Conservation (phyloP, 305 asterid genomes). For the Fraxinus dipetala region DNA sequence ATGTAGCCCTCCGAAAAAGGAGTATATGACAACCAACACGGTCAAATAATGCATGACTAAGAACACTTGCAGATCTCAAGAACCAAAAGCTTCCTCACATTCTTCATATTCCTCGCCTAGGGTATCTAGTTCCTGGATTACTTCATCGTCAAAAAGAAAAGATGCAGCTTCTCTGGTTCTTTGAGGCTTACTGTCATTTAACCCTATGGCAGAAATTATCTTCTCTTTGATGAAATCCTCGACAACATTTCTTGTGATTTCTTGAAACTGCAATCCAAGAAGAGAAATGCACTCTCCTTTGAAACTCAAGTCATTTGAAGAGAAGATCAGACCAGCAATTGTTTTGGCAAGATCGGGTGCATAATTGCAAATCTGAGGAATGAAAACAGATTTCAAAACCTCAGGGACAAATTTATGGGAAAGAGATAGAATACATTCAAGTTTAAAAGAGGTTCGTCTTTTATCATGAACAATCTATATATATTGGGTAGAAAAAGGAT, state of each 20-base stretch:
- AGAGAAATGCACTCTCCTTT: slow-evolving; percentile 68
- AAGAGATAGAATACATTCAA: background rate
- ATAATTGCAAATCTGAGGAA: slow-evolving; percentile 57
- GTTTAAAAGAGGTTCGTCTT: background rate
- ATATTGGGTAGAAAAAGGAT: background rate
- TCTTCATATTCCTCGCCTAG: slow-evolving; percentile 45
- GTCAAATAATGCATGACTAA: background rate
- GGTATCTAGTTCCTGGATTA: slow-evolving; percentile 28
- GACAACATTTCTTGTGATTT: slow-evolving; percentile 30
- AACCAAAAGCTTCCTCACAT: slow-evolving; percentile 36
- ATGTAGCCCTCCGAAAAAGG: background rate
- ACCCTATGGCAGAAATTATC: slow-evolving; percentile 50
- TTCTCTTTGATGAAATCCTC: slow-evolving; percentile 66
- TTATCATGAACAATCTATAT: background rate
- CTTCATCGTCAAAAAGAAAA: slow-evolving; percentile 48
- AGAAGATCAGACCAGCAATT: slow-evolving; percentile 60
- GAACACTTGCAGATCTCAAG: slow-evolving; percentile 26
- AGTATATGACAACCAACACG: background rate
- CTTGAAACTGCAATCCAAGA: slow-evolving; percentile 52
- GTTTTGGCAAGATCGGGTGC: slow-evolving; percentile 89
- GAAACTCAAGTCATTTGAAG: slow-evolving; percentile 65
- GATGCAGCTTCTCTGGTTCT: slow-evolving; percentile 45
- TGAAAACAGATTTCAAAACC: background rate
- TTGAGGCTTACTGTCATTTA: slow-evolving; percentile 43
- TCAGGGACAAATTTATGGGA: background rate